Percentiles rank a stretch among this genome's conserved stretches.
Evolutionary conservation across 1,139 yeast species (phyloP).

Genomic region (Kodamaea fungicola): DNA sequence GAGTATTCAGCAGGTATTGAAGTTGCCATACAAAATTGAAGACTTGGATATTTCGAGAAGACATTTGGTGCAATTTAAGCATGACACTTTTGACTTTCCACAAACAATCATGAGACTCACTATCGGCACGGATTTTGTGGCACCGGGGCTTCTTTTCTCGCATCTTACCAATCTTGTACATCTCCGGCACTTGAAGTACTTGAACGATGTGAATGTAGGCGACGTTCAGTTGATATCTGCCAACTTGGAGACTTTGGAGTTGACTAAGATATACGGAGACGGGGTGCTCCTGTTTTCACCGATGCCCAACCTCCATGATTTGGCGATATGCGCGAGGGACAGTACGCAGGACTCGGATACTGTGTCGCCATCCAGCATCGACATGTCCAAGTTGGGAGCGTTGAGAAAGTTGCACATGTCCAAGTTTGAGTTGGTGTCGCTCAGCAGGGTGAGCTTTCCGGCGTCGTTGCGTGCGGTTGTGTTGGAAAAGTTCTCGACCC

Average conservation of each 20-base stretch:
- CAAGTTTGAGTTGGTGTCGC: not conserved
- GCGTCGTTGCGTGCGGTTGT: not conserved
- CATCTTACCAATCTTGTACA: not conserved
- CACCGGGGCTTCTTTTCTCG: not conserved
- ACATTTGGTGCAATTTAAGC: not conserved
- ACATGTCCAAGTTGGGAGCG: not conserved
- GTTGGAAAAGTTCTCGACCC: not conserved
- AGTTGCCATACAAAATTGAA: not conserved
- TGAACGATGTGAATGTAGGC: not conserved
- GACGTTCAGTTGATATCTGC: not conserved
- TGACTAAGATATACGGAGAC: not conserved
- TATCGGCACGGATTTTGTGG: not conserved
- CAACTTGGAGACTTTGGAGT: not conserved
- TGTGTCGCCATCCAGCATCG: not conserved
- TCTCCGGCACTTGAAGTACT: not conserved
- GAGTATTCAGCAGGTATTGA: not conserved
- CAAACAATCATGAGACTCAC: not conserved
- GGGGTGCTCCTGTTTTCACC: not conserved
- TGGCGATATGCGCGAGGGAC: not conserved
- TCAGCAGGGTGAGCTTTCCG: not conserved
- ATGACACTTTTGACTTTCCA: not conserved
- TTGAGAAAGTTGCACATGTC: not conserved
- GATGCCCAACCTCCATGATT: not conserved
- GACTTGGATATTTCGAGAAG: not conserved
- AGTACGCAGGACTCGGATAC: not conserved